Conservation (phyloP, 1,284 basidiomycete species). For the Cerrena zonata region DNA sequence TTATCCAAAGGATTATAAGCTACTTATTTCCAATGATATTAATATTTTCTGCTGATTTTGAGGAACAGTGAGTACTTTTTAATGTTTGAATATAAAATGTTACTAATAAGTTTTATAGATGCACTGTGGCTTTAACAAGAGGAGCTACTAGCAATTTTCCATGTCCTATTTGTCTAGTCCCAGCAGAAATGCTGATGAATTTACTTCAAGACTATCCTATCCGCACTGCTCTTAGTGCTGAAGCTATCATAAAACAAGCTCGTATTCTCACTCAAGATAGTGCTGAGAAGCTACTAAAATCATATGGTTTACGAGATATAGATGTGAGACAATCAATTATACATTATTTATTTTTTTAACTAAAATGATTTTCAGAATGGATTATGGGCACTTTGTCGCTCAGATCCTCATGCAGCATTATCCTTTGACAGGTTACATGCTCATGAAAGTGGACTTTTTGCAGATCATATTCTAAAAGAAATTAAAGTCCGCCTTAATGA, state of each 20-base stretch:
- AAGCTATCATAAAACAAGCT: background rate
- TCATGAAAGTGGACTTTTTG: slow-evolving; percentile 7
- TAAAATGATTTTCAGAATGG: slow-evolving; percentile 12
- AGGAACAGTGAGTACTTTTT: slow-evolving; percentile 32
- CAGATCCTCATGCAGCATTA: slow-evolving; percentile 7
- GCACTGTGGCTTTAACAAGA: slow-evolving; percentile 7
- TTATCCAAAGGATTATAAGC: slow-evolving; percentile 15
- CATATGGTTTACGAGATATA: slow-evolving; percentile 4
- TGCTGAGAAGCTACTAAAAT: slow-evolving; percentile 7
- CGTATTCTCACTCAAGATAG: background rate
- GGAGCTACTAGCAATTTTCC: slow-evolving; percentile 5
- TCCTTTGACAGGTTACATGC: slow-evolving; percentile 14
- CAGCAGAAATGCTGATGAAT: background rate
- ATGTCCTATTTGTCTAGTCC: slow-evolving; percentile 10
- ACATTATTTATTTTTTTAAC: background rate
- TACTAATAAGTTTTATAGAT: too few relatives aligned
- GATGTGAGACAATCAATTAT: background rate
- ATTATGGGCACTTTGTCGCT: slow-evolving; percentile 10
- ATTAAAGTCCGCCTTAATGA: slow-evolving; percentile 3
- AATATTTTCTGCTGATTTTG: slow-evolving; percentile 31
- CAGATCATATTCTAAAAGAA: slow-evolving; percentile 10
- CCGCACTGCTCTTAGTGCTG: background rate
- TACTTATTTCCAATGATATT: slow-evolving; percentile 24
- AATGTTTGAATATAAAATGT: too few relatives aligned
- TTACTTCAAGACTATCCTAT: background rate